Evolutionary conservation across 225 moss, liverwort and hornwort genomes (phyloP).

Genomic region (Takakia lepidozioides): DNA sequence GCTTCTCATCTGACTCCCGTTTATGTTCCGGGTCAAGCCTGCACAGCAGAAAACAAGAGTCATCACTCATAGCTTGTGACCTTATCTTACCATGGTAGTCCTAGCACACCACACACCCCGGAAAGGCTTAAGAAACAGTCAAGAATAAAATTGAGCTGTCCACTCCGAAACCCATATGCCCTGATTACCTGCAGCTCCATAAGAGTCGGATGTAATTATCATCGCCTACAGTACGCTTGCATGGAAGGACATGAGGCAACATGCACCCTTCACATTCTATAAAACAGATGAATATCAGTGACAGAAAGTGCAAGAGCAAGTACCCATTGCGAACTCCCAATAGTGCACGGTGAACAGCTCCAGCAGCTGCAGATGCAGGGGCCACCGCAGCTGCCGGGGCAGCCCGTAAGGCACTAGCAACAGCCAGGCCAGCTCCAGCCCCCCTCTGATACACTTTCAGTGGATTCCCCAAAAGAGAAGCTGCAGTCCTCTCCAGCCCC

Average conservation of each 20-base stretch:
- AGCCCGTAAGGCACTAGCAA: constrained; percentile 43
- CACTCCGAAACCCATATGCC: not conserved
- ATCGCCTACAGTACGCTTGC: no score
- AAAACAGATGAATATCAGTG: not conserved
- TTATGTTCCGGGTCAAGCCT: constrained; percentile 50
- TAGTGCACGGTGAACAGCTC: constrained; percentile 40
- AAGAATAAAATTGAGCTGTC: not conserved
- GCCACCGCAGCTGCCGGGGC: constrained; percentile 51
- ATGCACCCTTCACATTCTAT: not conserved
- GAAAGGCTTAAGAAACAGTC: not conserved
- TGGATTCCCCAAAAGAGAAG: constrained; percentile 39
- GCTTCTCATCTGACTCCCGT: constrained; percentile 54
- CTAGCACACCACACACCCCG: no score
- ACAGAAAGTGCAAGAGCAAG: not conserved
- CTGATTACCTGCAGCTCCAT: no score
- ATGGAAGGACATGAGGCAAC: not conserved
- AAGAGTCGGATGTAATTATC: no score
- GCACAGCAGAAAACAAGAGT: constrained; percentile 6
- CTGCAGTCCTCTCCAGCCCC: constrained; percentile 45
- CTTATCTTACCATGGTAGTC: no score
- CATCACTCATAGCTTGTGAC: not conserved
- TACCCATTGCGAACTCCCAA: constrained; percentile 49
- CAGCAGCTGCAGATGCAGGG: constrained; percentile 46
- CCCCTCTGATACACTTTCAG: constrained; percentile 47
- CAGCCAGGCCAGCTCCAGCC: constrained; percentile 43